Conservation (phyloP, 495 filamentous ascomycete genomes). For the Penicillium pancosmium region DNA sequence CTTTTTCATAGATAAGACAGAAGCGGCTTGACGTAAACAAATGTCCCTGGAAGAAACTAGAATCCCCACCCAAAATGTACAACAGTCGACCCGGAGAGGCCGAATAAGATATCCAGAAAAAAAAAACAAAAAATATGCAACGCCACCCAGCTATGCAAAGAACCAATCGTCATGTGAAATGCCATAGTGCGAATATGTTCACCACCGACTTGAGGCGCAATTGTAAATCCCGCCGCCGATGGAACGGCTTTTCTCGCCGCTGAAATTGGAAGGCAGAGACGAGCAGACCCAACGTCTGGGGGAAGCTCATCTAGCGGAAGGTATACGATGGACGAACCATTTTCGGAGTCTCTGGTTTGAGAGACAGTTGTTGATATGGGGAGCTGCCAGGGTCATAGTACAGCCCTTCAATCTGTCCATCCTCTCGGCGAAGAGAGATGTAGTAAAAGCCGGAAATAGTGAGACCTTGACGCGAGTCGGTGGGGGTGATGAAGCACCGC, state of each 20-base stretch:
- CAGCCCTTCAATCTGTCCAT: constrained; percentile 67
- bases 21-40: constrained; percentile 1
- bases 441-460: constrained; percentile 82
- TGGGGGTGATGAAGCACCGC: constrained; percentile 71
- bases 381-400: constrained; percentile 75
- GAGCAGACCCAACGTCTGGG: background rate
- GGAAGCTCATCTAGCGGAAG: constrained; percentile 37
- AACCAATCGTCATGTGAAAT: constrained; percentile 12
- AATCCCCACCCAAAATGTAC: constrained; percentile 1
- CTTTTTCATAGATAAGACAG: background rate
- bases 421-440: constrained; percentile 61
- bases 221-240: background rate
- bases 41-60: background rate
- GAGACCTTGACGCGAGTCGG: constrained; percentile 58
- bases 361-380: constrained; percentile 68
- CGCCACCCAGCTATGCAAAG: constrained; percentile 31
- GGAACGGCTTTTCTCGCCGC: constrained; percentile 3
- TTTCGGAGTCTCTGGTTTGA: constrained; percentile 53
- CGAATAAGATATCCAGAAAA: background rate
- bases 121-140: constrained; percentile 10
- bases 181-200: constrained; percentile 9
- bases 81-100: background rate
- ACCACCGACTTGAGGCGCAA: constrained; percentile 13
- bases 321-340: constrained; percentile 46
- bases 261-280: constrained; percentile 7